Percentiles rank a stretch among this genome's conserved stretches.
These are phyloP conservation scores for Inosperma sp. DNA, from an alignment of 768 basidiomycete species.

Conservation along the genomic window DNA sequence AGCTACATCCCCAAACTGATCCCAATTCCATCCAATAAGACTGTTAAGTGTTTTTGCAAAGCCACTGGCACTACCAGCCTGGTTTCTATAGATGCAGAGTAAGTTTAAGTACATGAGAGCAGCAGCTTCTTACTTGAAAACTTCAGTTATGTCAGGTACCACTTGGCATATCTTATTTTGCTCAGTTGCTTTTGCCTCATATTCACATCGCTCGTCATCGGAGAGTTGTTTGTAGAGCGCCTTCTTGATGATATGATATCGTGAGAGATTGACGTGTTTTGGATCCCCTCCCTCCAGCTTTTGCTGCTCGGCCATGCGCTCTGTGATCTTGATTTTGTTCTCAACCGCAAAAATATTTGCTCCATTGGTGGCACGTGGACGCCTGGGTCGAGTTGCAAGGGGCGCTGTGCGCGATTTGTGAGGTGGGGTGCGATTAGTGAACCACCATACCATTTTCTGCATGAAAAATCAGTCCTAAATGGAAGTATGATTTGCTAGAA, in stretches of 20 bases:
- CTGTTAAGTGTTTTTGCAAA: not conserved
- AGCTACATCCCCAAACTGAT: not conserved
- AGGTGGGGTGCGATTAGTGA: not conserved
- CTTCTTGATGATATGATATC: not conserved
- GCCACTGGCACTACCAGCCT: not conserved
- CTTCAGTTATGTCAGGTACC: not conserved
- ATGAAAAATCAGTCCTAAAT: not conserved
- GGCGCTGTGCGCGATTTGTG: not conserved
- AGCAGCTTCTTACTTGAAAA: slow-evolving; percentile 1
- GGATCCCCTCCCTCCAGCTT: not conserved
- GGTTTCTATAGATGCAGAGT: not conserved
- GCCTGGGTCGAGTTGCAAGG: not conserved
- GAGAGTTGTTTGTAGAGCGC: not conserved
- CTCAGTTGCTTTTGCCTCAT: not conserved
- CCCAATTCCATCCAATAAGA: slow-evolving; percentile 2
- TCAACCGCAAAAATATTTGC: not conserved
- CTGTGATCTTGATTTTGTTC: slow-evolving; percentile 2
- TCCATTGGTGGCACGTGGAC: slow-evolving; percentile 5
- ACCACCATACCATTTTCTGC: slow-evolving; percentile 4
- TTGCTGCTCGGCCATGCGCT: not conserved
- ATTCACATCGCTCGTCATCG: not conserved
- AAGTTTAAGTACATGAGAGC: not conserved
- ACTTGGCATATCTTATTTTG: not conserved
- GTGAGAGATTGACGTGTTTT: not conserved
- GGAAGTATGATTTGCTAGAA: not conserved